Base-by-base conservation (phyloP, 2,329 filamentous ascomycete species). In the Diaporthe ilicicola region DNA sequence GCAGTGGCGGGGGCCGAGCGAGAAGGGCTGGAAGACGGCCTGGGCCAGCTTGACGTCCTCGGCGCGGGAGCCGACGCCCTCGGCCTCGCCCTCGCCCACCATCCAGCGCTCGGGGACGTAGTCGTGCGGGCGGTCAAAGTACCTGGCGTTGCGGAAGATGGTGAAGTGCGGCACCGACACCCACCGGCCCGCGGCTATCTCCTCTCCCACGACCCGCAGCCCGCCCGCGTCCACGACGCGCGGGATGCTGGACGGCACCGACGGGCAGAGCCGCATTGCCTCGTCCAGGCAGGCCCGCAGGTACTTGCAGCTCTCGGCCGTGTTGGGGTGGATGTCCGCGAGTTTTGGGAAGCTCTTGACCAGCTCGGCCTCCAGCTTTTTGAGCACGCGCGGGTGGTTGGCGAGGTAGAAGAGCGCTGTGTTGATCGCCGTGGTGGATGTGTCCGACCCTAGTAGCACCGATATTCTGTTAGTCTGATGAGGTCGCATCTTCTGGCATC, bases 251-350 rank as follows among this genome's bases (percentile, higher is more conserved):
- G 73, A 65, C 0, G 76, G 71, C 0, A 69, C 69, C 1, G 74
- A 19, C 0, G 75, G 76, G 6, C 67, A 37, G 3, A 78, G 55
- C 0, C 77, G 75, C 74, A 78, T 74, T 1, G 67, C 74, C 32
- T 78, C 76, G n/a, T 78, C 74, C 5, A 78, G 68, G 32, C 74
- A 78, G 1, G 76, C 75, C 4, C 53, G 51, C 2, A 77, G 66
- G 50, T 78, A 78, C 12, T 34, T 64, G 51, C 74, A 76, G n/a
- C n/a, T 46, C 44, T 46, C 44, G 44, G 44, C 44, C 15, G 44
- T 46, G 44, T 46, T 46, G 17, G 44, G 44, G 44, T 46, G 44
- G 19, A 46, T 46, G 19, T 46, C 44, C 44, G 19, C 44, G 44
- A 46, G 44, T 19, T 46, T 46, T 19, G 44, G 44, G 44, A 46